Conservation (phyloP, 176 grass and related monocot species). For the Oropetium thomaeum region DNA sequence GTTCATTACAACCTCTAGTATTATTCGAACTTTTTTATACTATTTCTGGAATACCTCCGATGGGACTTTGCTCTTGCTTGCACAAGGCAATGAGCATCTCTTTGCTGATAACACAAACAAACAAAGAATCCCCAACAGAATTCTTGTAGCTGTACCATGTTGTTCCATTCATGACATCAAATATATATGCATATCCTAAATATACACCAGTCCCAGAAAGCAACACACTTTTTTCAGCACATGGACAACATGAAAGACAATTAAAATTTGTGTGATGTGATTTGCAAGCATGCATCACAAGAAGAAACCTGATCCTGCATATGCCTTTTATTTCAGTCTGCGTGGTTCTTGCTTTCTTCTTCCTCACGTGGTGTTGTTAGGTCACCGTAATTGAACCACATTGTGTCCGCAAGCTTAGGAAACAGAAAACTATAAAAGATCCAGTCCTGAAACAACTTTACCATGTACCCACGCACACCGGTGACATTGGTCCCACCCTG, state of each 20-base stretch:
- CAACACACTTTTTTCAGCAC: neutral
- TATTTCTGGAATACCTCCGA: neutral
- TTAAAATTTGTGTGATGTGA: neutral
- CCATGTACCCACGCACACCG: conserved; percentile 17
- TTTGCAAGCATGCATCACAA: neutral
- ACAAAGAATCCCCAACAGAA: conserved; percentile 22
- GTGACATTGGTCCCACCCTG: conserved; percentile 35
- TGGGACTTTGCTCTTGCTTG: conserved; percentile 35
- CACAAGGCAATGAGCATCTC: conserved; percentile 20
- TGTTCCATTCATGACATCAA: conserved; percentile 7
- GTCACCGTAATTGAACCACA: conserved; percentile 49
- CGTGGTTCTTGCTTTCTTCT: neutral
- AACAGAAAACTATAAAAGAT: conserved; percentile 59
- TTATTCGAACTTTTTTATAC: neutral
- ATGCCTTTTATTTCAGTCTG: neutral
- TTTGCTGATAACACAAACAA: neutral
- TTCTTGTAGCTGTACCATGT: neutral
- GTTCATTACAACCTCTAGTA: conserved; percentile 3
- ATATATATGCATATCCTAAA: neutral
- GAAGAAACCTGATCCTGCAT: too few species aligned
- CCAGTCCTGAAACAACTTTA: conserved; percentile 39
- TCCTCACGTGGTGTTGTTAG: neutral
- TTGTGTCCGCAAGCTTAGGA: conserved; percentile 32
- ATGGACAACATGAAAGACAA: neutral
- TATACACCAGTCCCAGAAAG: neutral